A percentile compares a stretch with the other conserved stretches of the same genome.
phyloP scores from a whole-genome alignment of 768 basidiomycete genomes.

The Rhodotorula paludigena region DNA sequence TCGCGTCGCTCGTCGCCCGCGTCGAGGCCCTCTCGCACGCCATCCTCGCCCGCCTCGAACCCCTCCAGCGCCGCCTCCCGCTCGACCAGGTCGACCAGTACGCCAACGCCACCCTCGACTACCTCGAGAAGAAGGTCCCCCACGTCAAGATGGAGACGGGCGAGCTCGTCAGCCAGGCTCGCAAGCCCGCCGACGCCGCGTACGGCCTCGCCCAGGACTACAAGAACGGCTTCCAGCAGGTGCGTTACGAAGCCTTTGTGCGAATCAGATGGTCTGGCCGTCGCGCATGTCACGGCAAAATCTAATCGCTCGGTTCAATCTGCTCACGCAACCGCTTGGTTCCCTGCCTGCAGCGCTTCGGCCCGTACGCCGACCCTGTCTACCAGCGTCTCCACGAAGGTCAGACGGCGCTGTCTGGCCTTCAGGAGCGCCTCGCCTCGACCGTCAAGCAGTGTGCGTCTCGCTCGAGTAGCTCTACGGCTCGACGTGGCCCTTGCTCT shows the following conservation, averaged over 20 bases:
- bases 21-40: slow-evolving; percentile 3
- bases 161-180: slow-evolving; percentile 10
- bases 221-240: slow-evolving; percentile 13
- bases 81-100: slow-evolving; percentile 30
- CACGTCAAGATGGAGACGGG: slow-evolving; percentile 33
- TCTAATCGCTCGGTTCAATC: too few species aligned
- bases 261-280: too few species aligned
- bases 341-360: slow-evolving; percentile 25
- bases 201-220: slow-evolving; percentile 5
- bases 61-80: slow-evolving; percentile 30
- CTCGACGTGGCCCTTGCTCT: neutral
- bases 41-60: slow-evolving; percentile 25
- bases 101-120: slow-evolving; percentile 30
- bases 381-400: slow-evolving; percentile 6
- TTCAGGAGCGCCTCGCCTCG: slow-evolving; percentile 25
- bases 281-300: too few species aligned
- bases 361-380: slow-evolving; percentile 13
- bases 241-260: too few species aligned
- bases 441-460: slow-evolving; percentile 18
- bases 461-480: neutral
- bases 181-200: slow-evolving; percentile 28
- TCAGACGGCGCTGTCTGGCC: slow-evolving; percentile 12
- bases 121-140: slow-evolving; percentile 33
- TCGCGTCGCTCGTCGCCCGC: slow-evolving; percentile 19
- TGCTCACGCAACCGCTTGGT: too few species aligned